phyloP scores from a whole-genome alignment of 2,329 filamentous ascomycete genomes.

The Cladophialophora carrionii region DNA sequence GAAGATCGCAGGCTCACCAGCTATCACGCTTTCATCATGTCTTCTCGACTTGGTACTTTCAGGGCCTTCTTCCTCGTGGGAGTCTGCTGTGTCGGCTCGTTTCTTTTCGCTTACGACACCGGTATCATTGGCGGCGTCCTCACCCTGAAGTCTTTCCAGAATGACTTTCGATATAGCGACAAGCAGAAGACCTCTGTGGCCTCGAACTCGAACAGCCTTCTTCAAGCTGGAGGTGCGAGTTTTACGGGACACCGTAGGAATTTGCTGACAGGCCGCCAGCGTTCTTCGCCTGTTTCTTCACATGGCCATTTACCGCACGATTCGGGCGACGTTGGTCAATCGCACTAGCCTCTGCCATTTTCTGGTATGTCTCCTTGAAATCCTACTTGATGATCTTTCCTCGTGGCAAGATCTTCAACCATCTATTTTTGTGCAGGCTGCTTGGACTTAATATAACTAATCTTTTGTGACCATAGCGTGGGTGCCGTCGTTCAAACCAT shows the following conservation, averaged over 20 bases:
- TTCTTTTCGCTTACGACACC: constrained; percentile 49
- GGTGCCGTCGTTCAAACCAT: constrained; percentile 42
- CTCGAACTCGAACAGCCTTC: constrained; percentile 10
- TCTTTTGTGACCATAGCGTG: neutral
- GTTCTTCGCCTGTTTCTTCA: constrained; percentile 28
- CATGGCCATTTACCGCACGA: constrained; percentile 26
- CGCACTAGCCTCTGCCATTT: constrained; percentile 24
- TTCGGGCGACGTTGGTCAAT: constrained; percentile 37
- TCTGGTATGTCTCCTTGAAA: neutral
- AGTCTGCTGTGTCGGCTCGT: constrained; percentile 46
- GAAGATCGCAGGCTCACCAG: too few relatives aligned
- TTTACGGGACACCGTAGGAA: neutral
- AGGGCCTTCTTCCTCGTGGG: constrained; percentile 44
- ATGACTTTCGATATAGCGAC: constrained; percentile 48
- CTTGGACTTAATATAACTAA: too few relatives aligned
- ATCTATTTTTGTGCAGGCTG: too few relatives aligned
- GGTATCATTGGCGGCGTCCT: constrained; percentile 52
- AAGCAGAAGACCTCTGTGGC: constrained; percentile 41
- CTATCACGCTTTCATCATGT: too few relatives aligned
- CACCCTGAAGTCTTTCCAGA: constrained; percentile 49
- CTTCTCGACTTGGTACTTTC: constrained; percentile 38
- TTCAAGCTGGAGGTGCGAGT: constrained; percentile 10
- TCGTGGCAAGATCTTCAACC: too few relatives aligned
- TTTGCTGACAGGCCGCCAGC: neutral
- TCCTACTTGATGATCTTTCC: too few relatives aligned